Evolutionary conservation across 116 monocot species (phyloP).

Genomic region (Cymodocea nodosa): DNA sequence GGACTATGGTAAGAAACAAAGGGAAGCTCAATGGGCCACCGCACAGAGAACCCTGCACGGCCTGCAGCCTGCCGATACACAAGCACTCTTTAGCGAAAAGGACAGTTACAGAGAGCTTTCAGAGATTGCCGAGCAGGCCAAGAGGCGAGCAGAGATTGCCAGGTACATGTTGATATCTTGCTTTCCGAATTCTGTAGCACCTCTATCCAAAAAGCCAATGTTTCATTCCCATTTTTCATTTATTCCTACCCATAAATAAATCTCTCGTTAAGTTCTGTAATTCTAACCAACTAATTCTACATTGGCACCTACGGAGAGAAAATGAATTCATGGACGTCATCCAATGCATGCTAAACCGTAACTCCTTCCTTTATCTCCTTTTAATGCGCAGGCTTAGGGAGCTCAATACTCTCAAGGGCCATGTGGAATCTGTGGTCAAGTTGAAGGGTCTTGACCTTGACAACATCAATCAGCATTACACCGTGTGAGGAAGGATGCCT

Average conservation of each 20-base stretch:
- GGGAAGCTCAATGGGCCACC: slow-evolving; percentile 86
- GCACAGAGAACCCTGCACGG: slow-evolving; percentile 95
- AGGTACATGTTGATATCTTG: slow-evolving; percentile 28
- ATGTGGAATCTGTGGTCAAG: slow-evolving; percentile 71
- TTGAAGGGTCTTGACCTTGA: slow-evolving; percentile 67
- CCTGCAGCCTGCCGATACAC: slow-evolving; percentile 54
- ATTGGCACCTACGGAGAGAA: no score
- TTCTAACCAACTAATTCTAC: no score
- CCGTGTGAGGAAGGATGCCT: slow-evolving; percentile 18
- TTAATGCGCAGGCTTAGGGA: slow-evolving; percentile 42
- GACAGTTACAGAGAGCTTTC: slow-evolving; percentile 86
- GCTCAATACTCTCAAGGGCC: slow-evolving; percentile 62
- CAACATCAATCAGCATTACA: slow-evolving; percentile 58
- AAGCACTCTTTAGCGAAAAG: slow-evolving; percentile 56
- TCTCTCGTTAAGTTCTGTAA: no score
- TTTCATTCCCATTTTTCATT: no score
- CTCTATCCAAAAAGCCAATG: no score
- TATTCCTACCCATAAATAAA: no score
- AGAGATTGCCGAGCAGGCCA: slow-evolving; percentile 95
- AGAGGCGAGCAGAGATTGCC: slow-evolving; percentile 73
- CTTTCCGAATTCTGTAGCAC: no score
- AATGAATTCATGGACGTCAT: slow-evolving; percentile 16
- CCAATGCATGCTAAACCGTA: slow-evolving; percentile 16
- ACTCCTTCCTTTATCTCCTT: not conserved
- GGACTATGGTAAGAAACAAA: slow-evolving; percentile 79